Base-by-base conservation (phyloP, 768 basidiomycete genomes). In the Lactarius psammicola region DNA sequence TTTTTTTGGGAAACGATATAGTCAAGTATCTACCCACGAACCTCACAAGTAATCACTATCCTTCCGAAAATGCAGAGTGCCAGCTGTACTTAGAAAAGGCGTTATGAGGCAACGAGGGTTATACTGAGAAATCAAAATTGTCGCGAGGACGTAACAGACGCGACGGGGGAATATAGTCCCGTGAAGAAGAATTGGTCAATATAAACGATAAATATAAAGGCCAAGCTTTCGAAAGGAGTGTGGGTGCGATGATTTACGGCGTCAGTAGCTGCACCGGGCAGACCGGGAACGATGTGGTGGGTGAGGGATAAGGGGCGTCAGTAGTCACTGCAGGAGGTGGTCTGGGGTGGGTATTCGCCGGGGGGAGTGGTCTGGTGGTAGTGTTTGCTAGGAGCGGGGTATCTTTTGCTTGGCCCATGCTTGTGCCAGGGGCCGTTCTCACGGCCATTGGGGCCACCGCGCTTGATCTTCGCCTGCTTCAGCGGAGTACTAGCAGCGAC, bases 391-490 rank as follows among this genome's bases (percentile, higher is more conserved):
- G 42, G 2, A 20, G 20, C 20, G 42, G 42, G 20, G n/a, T n/a
- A n/a, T n/a, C n/a, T n/a, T 20, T 44, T 20, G 42, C 20, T 44
- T 8, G 42, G 20, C 18, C 8, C 9, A 3, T 20, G 18, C 18
- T 20, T 18, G n/a, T 13, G 13, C 10, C 13, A 11, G 4, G 20
- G 2, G 28, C 17, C 13, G 7, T 0, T 2, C 3, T 10, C 18
- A 53, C 40, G 64, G 18, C 56, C 11, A 1, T 40, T 3, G 23
- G 13, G n/a, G 15, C 42, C 73, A 34, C 71, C 71, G 53, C 76
- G 73, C 67, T 69, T 72, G 44, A 70, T 57, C 63, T 70, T 70
- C 40, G 63, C 68, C 69, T 76, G 75, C 58, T 74, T 76, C 33
- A 76, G 71, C 15, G 62, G 62, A 6, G 51, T n/a, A 36, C 33